These are phyloP conservation scores for Rhodotorula sp. DNA, from an alignment of 1,284 basidiomycete species.

Conservation along the genomic window DNA sequence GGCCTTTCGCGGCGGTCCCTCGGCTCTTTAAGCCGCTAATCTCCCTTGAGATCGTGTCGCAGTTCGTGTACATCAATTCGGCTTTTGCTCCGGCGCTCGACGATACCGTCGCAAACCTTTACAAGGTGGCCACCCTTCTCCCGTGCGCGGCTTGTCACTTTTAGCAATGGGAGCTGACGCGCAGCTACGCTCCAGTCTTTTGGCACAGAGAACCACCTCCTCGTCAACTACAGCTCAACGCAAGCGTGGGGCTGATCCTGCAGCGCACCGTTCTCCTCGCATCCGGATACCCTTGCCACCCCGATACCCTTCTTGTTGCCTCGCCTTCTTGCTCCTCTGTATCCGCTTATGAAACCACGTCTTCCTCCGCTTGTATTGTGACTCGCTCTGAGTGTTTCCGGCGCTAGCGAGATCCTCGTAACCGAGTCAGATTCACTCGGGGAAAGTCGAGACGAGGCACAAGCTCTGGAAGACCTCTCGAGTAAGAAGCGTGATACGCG, in stretches of 20 bases:
- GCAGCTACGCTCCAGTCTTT: slow-evolving; percentile 60
- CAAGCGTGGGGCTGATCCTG: slow-evolving; percentile 63
- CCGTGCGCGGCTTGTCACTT: neutral
- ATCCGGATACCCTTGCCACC: neutral
- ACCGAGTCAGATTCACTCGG: no score
- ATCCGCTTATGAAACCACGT: no score
- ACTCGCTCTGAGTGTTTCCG: no score
- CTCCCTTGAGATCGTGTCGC: neutral
- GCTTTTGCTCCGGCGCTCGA: slow-evolving; percentile 93
- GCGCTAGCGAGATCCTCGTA: no score
- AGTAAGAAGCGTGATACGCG: no score
- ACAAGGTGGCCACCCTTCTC: neutral
- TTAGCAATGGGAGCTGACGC: no score
- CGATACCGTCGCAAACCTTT: slow-evolving; percentile 85
- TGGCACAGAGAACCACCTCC: slow-evolving; percentile 86
- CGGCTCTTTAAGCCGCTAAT: neutral
- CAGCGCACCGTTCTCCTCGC: neutral
- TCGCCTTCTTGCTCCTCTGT: neutral
- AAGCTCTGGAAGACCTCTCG: no score
- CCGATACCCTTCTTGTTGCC: neutral
- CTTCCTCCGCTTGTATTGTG: no score
- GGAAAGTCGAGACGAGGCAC: no score
- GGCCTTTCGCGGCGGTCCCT: no score
- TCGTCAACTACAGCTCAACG: slow-evolving; percentile 87
- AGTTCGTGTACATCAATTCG: slow-evolving; percentile 99